phyloP scores from a whole-genome alignment of 768 basidiomycete genomes.

The Panellus pusillus region DNA sequence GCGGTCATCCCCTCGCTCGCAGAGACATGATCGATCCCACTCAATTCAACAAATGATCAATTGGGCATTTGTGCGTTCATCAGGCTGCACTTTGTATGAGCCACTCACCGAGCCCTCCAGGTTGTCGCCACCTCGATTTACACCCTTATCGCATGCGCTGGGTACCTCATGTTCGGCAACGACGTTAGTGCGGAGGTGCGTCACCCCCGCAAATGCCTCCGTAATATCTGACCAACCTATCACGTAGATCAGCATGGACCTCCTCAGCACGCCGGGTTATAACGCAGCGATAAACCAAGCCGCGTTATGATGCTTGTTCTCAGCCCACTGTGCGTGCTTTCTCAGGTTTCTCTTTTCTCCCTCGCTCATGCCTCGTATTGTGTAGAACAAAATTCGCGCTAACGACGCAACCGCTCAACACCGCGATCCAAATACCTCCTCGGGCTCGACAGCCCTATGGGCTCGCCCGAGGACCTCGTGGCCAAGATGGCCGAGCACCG shows the following conservation, averaged over 20 bases:
- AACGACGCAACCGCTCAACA: slow-evolving; percentile 80
- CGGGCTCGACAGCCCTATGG: slow-evolving; percentile 53
- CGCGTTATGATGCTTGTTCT: slow-evolving; percentile 85
- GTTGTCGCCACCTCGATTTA: slow-evolving; percentile 64
- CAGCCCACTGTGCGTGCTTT: slow-evolving; percentile 60
- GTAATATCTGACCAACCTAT: background rate
- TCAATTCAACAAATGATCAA: slow-evolving; percentile 83
- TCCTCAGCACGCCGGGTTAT: slow-evolving; percentile 76
- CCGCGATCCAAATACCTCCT: slow-evolving; percentile 81
- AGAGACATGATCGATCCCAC: slow-evolving; percentile 86
- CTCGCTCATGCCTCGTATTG: too few relatives aligned
- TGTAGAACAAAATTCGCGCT: slow-evolving; percentile 85
- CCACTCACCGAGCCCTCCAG: slow-evolving; percentile 32
- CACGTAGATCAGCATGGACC: slow-evolving; percentile 76
- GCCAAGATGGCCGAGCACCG: slow-evolving; percentile 32
- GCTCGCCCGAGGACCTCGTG: slow-evolving; percentile 40
- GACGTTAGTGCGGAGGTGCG: slow-evolving; percentile 79
- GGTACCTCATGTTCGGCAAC: slow-evolving; percentile 91
- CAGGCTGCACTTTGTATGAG: background rate
- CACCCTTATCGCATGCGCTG: slow-evolving; percentile 70
- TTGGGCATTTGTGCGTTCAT: slow-evolving; percentile 73
- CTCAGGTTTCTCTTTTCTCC: background rate
- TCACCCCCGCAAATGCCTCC: background rate
- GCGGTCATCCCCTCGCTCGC: slow-evolving; percentile 90
- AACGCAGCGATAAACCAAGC: slow-evolving; percentile 68